A percentile compares a stretch with the other conserved stretches of the same genome.
Evolutionary conservation across 768 basidiomycete genomes (phyloP).

Genomic region (Collybia nuda): DNA sequence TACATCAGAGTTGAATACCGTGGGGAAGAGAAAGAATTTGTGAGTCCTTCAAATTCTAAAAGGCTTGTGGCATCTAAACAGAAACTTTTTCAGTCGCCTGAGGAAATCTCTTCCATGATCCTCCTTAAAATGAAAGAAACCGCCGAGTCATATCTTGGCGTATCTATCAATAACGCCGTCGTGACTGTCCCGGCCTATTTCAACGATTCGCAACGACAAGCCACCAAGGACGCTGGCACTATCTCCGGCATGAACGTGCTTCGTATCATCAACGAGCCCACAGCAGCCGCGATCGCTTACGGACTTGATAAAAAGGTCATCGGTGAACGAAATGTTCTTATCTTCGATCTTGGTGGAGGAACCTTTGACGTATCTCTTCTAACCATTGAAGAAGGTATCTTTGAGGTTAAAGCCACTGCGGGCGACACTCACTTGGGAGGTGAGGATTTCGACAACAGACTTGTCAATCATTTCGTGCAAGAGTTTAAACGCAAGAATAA

Average conservation of each 20-base stretch:
- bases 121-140: constrained; percentile 98
- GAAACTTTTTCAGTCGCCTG: constrained; percentile 64
- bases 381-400: constrained; percentile 96
- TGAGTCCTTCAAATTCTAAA: constrained; percentile 33
- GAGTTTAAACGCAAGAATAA: constrained; percentile 99
- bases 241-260: constrained; percentile 95
- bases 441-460: constrained; percentile 97
- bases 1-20: constrained; percentile 90
- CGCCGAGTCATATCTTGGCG: constrained; percentile 94
- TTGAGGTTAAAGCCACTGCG: constrained; percentile 97
- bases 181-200: constrained; percentile 98
- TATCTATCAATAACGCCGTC: constrained; percentile 83
- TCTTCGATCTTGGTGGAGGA: constrained; percentile 98
- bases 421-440: constrained; percentile 99
- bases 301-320: constrained; percentile 94
- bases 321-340: constrained; percentile 93
- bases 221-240: constrained; percentile 95
- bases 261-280: constrained; percentile 99
- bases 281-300: constrained; percentile 97
- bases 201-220: constrained; percentile 98
- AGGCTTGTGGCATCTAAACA: constrained; percentile 18
- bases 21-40: constrained; percentile 92
- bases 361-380: constrained; percentile 97
- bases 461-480: constrained; percentile 95
- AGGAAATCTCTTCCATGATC: constrained; percentile 98